phyloP scores from a whole-genome alignment of 192 early-diverging fungal genomes.

The Physocladia obscura region DNA sequence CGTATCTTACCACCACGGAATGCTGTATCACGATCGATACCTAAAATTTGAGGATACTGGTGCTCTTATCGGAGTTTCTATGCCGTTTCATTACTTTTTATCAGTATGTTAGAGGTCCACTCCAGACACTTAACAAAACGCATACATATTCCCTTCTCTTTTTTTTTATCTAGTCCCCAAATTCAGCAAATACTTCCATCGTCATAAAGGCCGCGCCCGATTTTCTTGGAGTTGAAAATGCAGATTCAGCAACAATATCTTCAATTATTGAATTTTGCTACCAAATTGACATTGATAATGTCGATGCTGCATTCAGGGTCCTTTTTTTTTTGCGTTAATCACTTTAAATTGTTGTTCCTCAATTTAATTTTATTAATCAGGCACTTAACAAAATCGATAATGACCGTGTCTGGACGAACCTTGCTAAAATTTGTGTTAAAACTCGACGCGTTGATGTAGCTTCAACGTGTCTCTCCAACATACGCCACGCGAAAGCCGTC shows the following conservation, averaged over 20 bases:
- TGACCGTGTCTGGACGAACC: slow-evolving; percentile 47
- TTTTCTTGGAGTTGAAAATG: slow-evolving; percentile 39
- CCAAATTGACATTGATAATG: slow-evolving; percentile 48
- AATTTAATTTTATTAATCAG: not conserved
- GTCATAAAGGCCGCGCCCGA: slow-evolving; percentile 29
- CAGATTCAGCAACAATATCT: slow-evolving; percentile 30
- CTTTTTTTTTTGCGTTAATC: not conserved
- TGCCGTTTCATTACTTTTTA: slow-evolving; percentile 48
- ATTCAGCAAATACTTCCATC: slow-evolving; percentile 1
- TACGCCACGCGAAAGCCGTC: slow-evolving; percentile 45
- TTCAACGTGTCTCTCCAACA: slow-evolving; percentile 41
- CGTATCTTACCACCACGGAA: slow-evolving; percentile 38
- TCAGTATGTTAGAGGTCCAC: slow-evolving; percentile 39
- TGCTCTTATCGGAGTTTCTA: slow-evolving; percentile 33
- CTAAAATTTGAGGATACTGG: slow-evolving; percentile 12
- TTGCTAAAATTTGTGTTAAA: slow-evolving; percentile 56
- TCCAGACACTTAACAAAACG: too few relatives aligned
- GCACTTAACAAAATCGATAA: slow-evolving; percentile 44
- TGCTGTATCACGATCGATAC: slow-evolving; percentile 37
- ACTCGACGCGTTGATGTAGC: slow-evolving; percentile 41
- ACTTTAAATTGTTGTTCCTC: not conserved
- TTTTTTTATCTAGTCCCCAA: not conserved
- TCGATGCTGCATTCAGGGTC: slow-evolving; percentile 54
- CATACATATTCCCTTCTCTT: too few relatives aligned
- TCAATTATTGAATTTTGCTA: slow-evolving; percentile 53